Conservation (phyloP, 495 filamentous ascomycete species). For the Usnea hakonensis region DNA sequence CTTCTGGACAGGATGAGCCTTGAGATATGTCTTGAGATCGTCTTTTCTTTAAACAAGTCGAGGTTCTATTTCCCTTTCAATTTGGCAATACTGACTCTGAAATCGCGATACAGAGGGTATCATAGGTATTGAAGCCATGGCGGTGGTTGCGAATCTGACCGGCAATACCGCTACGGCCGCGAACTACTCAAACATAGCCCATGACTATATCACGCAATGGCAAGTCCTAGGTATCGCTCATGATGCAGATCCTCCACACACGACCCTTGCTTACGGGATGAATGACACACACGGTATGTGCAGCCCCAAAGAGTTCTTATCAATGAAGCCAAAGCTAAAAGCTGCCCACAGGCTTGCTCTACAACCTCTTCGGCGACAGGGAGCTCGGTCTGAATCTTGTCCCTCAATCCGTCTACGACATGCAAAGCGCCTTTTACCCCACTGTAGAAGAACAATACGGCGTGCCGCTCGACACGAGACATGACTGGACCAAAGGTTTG, state of each 20-base stretch:
- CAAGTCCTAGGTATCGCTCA: conserved; percentile 63
- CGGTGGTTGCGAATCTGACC: conserved; percentile 60
- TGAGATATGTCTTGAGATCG: too few species aligned
- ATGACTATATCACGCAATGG: conserved; percentile 72
- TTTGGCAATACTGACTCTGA: too few species aligned
- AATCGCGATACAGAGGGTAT: too few species aligned
- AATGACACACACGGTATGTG: conserved; percentile 34
- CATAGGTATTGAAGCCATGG: conserved; percentile 86
- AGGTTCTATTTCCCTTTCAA: too few species aligned
- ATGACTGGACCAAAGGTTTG: conserved; percentile 41
- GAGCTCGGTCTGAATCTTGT: conserved; percentile 42
- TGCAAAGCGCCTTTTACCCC: conserved; percentile 48
- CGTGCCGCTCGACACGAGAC: conserved; percentile 46
- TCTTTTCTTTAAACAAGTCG: too few species aligned
- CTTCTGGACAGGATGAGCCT: too few species aligned
- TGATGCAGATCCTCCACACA: conserved; percentile 59
- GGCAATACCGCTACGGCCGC: conserved; percentile 54
- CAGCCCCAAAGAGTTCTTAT: not conserved
- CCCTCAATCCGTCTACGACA: conserved; percentile 44
- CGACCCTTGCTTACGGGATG: conserved; percentile 67
- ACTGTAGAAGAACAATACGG: conserved; percentile 40
- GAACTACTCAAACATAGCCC: conserved; percentile 60
- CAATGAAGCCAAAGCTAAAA: not conserved
- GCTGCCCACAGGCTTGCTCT: conserved; percentile 29
- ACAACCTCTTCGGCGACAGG: conserved; percentile 46